These are phyloP conservation scores for Cercospora sp. DNA, from an alignment of 2,329 filamentous ascomycete species.

Conservation along the genomic window DNA sequence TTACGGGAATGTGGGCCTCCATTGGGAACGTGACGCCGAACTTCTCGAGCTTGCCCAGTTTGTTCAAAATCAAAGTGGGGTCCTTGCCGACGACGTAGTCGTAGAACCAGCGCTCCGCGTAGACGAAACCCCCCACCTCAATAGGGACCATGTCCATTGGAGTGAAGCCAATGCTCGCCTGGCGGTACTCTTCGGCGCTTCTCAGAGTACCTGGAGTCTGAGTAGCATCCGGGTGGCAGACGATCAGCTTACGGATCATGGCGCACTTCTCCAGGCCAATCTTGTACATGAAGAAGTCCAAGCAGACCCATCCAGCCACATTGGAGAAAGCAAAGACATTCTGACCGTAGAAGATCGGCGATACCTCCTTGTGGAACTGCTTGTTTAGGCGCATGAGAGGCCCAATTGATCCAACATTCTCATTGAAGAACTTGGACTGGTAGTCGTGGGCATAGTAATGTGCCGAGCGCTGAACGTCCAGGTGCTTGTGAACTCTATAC, in stretches of 20 bases:
- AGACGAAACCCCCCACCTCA: not conserved
- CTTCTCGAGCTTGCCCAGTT: not conserved
- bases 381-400: not conserved
- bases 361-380: not conserved
- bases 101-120: not conserved
- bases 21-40: not conserved
- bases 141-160: not conserved
- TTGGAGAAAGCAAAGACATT: not conserved
- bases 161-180: not conserved
- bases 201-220: not conserved
- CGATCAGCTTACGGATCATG: not conserved
- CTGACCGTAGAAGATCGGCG: not conserved
- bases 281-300: not conserved
- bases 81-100: not conserved
- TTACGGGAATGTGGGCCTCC: not conserved
- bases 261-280: not conserved
- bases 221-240: not conserved
- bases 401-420: not conserved
- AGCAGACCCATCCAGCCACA: not conserved
- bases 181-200: not conserved
- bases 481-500: not conserved
- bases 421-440: not conserved
- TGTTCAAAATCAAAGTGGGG: not conserved
- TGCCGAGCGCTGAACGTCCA: not conserved
- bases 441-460: not conserved